Conservation (phyloP, 1,139 yeast genomes). For the Magnusiomyces sp. region DNA sequence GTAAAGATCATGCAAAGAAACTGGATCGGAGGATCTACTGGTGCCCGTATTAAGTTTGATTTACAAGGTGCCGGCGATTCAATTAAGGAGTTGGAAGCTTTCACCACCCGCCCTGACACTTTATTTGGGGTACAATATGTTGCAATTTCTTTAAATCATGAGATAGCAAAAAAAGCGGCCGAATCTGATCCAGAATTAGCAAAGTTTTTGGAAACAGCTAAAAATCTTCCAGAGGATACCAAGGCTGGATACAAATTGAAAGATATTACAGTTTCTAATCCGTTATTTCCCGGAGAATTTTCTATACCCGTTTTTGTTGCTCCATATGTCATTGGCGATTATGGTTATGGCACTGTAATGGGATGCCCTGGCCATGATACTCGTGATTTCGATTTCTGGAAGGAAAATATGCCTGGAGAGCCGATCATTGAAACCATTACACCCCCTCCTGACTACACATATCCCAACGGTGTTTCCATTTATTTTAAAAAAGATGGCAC, state of each 20-base stretch:
- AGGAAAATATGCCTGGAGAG: slow-evolving; percentile 44
- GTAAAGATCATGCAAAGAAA: slow-evolving; percentile 85
- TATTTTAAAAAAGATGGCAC: slow-evolving; percentile 47
- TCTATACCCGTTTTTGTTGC: slow-evolving; percentile 77
- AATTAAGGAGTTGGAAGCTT: slow-evolving; percentile 40
- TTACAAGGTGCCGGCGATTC: slow-evolving; percentile 18
- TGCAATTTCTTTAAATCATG: slow-evolving; percentile 69
- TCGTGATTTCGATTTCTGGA: slow-evolving; percentile 79
- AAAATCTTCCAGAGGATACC: slow-evolving; percentile 40
- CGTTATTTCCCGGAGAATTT: slow-evolving; percentile 36
- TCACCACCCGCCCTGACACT: slow-evolving; percentile 89
- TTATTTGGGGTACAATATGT: slow-evolving; percentile 72
- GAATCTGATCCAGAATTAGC: slow-evolving; percentile 36
- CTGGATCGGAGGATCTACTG: slow-evolving; percentile 88
- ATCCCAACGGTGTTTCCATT: slow-evolving; percentile 29
- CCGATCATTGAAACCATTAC: slow-evolving; percentile 41
- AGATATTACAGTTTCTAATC: slow-evolving; percentile 47
- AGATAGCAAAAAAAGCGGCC: slow-evolving; percentile 40
- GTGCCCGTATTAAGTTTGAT: slow-evolving; percentile 52
- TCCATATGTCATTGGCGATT: slow-evolving; percentile 75
- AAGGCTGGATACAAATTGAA: slow-evolving; percentile 56
- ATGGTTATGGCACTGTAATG: slow-evolving; percentile 94
- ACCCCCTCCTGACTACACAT: slow-evolving; percentile 24
- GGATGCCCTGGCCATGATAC: slow-evolving; percentile 94
- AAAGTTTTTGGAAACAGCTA: slow-evolving; percentile 38